phyloP scores from a whole-genome alignment of 2,329 filamentous ascomycete genomes.

The Arthrobotrys sinensis region DNA sequence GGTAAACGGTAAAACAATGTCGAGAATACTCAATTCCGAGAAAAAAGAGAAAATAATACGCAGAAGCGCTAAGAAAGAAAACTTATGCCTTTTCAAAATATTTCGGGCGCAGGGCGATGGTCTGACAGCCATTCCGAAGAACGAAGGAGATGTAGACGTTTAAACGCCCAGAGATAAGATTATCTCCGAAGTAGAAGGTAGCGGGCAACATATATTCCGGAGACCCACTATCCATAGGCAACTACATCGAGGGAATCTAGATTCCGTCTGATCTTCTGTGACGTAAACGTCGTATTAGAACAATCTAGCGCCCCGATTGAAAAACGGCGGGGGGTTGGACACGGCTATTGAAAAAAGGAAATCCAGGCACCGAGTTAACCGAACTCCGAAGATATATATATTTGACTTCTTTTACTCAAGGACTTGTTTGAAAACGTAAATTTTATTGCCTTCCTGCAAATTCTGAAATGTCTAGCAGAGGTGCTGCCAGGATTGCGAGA shows the following conservation, averaged over 20 bases:
- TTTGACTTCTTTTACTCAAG: background rate
- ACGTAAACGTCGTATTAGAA: background rate
- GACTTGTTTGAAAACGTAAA: background rate
- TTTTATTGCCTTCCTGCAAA: conserved; percentile 17
- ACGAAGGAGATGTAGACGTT: background rate
- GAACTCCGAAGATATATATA: conserved; percentile 13
- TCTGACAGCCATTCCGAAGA: conserved; percentile 10
- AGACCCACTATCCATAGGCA: conserved; percentile 5
- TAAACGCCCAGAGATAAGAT: conserved; percentile 34
- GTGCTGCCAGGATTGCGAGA: background rate
- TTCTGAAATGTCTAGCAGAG: conserved; percentile 33
- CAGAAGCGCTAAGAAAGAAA: background rate
- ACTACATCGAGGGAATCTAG: background rate
- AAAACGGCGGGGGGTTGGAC: conserved; percentile 14
- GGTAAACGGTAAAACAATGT: background rate
- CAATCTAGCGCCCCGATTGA: background rate
- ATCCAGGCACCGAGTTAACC: conserved; percentile 15
- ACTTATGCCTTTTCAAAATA: background rate
- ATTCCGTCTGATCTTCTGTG: conserved; percentile 42
- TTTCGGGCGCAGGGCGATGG: background rate
- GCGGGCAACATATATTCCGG: background rate
- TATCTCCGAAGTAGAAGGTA: conserved; percentile 30
- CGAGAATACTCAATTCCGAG: too few species aligned
- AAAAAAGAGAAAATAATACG: background rate
- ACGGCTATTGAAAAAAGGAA: background rate